Evolutionary conservation across 805 yeast species (phyloP), one percentile per base, ranked within the genome.

Genomic region (Middelhovenomyces tepae): DNA sequence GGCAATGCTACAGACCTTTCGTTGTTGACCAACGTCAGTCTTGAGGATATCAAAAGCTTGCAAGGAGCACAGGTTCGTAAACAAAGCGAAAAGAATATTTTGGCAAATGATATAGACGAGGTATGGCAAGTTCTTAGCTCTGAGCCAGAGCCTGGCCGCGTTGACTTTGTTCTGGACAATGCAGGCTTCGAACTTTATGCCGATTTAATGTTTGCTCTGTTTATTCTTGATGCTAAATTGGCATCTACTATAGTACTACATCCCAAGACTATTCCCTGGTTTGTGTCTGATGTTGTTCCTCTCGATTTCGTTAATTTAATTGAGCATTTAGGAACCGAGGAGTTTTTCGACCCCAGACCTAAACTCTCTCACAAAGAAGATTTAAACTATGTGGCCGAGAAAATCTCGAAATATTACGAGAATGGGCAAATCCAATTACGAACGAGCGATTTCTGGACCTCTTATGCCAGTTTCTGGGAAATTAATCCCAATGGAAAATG

Each of bases 1-100:
- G 99, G 99, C 17, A 91, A 91, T 57, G 96, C 97, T 13, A 84
- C 96, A 3, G 99, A 91, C 57, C 68, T 91, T 50, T 85, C 96
- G 0, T 62, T 93, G 34, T 65, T 91, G 42, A 85, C 89, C n/a
- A 75, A 86, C 5, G 51, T 57, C 22, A 45, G 62, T 13, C 54
- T 85, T 18, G 95, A 87, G 29, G 95, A 91, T 44, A 80, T 91
- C 48, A 81, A 84, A 56, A 75, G 89, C 4, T 74, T 85, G 24
- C 99, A 91, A 63, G 95, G 95, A 27, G 82, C 80, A 8, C 85
- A 80, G 42, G 85, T 85, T 13, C 69, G 97, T 45, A 78, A 76
- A 51, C 74, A 77, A 50, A 82, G 86, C 37, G 86, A 82, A 48
- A 71, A 80, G 39, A 81, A 83, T 46, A 78, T 87, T 38, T 54